Evolutionary conservation across 805 yeast species (phyloP), one percentile per base, ranked within the genome.

Genomic region (Candida cerambycidarum): DNA sequence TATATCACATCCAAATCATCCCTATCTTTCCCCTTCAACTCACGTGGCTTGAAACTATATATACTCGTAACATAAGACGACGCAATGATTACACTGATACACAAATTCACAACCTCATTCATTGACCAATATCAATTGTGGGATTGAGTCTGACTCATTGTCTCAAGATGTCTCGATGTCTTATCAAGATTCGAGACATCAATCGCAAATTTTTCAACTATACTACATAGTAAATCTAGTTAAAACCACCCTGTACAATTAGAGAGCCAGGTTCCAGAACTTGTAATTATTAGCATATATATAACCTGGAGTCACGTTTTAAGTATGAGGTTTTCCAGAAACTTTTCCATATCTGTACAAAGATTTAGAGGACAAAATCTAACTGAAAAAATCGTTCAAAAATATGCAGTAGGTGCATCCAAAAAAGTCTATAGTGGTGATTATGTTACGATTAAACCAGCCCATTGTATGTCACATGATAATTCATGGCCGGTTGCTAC

Each of bases 401-500:
- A 78, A 56, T 92, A 87, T 61, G 95, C 98, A 3, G 95, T 90
- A 9, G 95, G 92, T 25, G 3, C 63, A 88, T 34, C 80, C 23
- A 92, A 93, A 61, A 60, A 71, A 42, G 96, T 93, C 28, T 82
- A 73, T 55, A 75, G 88, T 36, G 99, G 98, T 11, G 99, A 93
- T 69, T 93, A 90, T 67, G 98, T 95, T 39, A 80, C 96, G 2
- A 92, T 93, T 59, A 78, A 73, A 56, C 99, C 99, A 3, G 92
- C 96, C 2, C 96, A 93, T 69, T 95, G 97, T 65, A 93, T 93
- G 99, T 89, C 98, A 12, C 99, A 93, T 64, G 99, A 93, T 65
- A 93, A 93, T 67, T 84, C 97, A 33, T 95, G 99, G 99, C 99
- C 99, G 0, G 97, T 93, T 13, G 99, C 99, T 0, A 75, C 92